phyloP scores from a whole-genome alignment of 495 filamentous ascomycete species.

The Penicillium coffeae region DNA sequence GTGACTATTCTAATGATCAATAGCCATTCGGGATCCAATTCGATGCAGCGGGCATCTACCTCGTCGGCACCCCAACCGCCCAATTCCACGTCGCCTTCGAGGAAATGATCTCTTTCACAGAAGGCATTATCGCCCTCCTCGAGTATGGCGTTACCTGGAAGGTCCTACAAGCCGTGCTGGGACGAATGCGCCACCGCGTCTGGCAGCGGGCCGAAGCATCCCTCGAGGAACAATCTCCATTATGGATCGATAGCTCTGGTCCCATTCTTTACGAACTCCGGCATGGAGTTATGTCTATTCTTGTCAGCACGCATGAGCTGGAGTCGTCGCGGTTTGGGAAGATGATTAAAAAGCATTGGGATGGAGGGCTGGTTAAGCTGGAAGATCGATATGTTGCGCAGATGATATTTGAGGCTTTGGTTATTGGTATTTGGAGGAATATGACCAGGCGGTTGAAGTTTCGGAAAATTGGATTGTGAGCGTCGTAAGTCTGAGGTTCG shows the following conservation, averaged over 20 bases:
- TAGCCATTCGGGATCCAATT: conserved; percentile 24
- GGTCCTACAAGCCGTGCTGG: conserved; percentile 6
- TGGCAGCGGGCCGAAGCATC: conserved; percentile 7
- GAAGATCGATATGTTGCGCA: background rate
- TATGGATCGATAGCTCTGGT: conserved; percentile 23
- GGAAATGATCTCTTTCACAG: conserved; percentile 16
- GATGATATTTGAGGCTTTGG: conserved; percentile 15
- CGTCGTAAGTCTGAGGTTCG: too few species aligned
- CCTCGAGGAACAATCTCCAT: conserved; percentile 3
- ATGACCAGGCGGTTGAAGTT: conserved; percentile 5
- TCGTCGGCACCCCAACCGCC: conserved; percentile 17
- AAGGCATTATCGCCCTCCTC: conserved; percentile 19
- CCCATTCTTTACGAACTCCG: conserved; percentile 17
- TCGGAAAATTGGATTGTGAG: background rate
- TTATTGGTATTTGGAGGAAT: conserved; percentile 18
- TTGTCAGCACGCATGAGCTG: conserved; percentile 11
- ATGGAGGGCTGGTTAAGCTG: conserved; percentile 8
- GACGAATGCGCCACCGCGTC: conserved; percentile 13
- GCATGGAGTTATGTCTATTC: conserved; percentile 13
- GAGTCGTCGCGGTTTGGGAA: conserved; percentile 14
- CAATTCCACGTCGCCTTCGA: conserved; percentile 24
- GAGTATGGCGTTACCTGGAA: conserved; percentile 20
- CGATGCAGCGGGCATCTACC: conserved; percentile 19
- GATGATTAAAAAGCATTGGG: conserved; percentile 17
- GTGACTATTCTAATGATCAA: background rate